Base-by-base conservation (phyloP, 768 basidiomycete species). In the Hortiboletus campestris region DNA sequence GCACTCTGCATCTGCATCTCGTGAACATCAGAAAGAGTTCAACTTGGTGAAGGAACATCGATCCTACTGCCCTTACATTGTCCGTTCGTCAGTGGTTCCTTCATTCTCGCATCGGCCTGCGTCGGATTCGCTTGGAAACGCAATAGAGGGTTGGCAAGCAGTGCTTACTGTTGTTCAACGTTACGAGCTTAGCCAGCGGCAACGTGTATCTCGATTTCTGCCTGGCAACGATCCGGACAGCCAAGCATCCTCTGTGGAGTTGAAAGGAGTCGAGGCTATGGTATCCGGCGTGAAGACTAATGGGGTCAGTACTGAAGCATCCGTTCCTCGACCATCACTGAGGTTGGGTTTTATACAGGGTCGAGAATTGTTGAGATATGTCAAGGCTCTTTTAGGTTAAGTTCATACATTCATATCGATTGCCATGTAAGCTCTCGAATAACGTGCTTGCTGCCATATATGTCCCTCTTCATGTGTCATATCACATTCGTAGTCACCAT, bases 1-100 rank as follows among this genome's bases (percentile, higher is more conserved):
- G 57, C 61, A 56, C 53, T 31, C 51, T 43, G 17, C 63, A 49
- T 61, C 70, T 13, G 59, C 72, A n/a, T 46, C 49, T 29, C 48
- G 13, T 12, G 67, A 56, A 49, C 64, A 62, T 17, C 62, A 65
- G 40, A 73, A 89, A 49, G 81, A 80, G 20, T 83, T 93, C 50
- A 90, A 94, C 66, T 65, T 92, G 36, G 69, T 91, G 45, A 87
- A 84, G 63, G 91, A 94, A 69, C 91, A 93, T 66, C 80, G 91
- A 28, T 87, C 88, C 3, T 91, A 89, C 62, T 93, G 91, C 61
- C 91, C 91, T n/a, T 93, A 91, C 58, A 81, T 89, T 29, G 84
- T 86, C 35, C 79, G 81, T 14, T 88, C 88, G 8, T 89, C 86
- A 3, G 64, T 76, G 2, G 75, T 89, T 12, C 86, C 87, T 5